Percentiles rank a stretch among this genome's conserved stretches.
phyloP scores from a whole-genome alignment of 495 filamentous ascomycete genomes.

The Aspergillus carlsbadensis region DNA sequence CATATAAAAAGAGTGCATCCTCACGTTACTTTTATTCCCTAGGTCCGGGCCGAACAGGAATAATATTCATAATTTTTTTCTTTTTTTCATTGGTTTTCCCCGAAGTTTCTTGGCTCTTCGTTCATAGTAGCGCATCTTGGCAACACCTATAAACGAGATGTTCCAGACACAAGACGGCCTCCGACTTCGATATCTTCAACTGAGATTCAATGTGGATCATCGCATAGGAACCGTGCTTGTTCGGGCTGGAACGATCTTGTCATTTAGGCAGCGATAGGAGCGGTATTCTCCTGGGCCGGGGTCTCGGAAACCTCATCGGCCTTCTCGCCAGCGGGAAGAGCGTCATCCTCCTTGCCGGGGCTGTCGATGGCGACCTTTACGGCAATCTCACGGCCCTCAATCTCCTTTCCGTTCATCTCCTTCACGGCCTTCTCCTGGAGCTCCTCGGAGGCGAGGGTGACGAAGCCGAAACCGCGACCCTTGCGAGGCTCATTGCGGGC shows the following conservation, averaged over 20 bases:
- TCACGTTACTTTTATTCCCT: constrained; percentile 13
- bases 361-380: constrained; percentile 99
- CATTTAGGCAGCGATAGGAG: constrained; percentile 35
- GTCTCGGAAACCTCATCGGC: constrained; percentile 42
- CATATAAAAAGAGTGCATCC: constrained; percentile 14
- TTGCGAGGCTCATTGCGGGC: constrained; percentile 97
- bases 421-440: constrained; percentile 92
- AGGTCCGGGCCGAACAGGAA: constrained; percentile 21
- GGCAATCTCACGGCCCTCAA: constrained; percentile 97
- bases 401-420: constrained; percentile 99
- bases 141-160: constrained; percentile 8
- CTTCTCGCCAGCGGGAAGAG: constrained; percentile 62
- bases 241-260: constrained; percentile 24
- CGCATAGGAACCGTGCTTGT: constrained; percentile 15
- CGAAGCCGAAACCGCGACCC: constrained; percentile 98
- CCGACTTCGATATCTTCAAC: constrained; percentile 6
- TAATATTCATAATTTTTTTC: constrained; percentile 20
- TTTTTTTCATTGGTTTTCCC: constrained; percentile 13
- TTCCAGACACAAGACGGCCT: constrained; percentile 18
- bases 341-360: constrained; percentile 96
- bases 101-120: constrained; percentile 14
- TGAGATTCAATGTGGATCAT: constrained; percentile 4
- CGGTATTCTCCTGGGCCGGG: constrained; percentile 39
- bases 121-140: constrained; percentile 11
- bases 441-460: constrained; percentile 92